Conservation (phyloP, 441 rosid species). For the Populus tomentosa region DNA sequence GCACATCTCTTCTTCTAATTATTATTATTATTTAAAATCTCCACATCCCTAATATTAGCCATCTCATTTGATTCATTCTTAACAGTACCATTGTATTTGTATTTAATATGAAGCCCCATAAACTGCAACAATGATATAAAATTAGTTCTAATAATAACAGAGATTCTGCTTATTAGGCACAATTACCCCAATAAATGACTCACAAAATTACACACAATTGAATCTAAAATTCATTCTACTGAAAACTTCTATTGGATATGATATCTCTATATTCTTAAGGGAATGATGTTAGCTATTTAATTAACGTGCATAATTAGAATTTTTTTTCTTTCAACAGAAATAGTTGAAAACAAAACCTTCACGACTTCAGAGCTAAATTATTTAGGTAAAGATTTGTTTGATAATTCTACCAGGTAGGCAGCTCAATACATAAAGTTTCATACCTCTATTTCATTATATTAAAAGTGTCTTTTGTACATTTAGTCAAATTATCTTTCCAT, state of each 20-base stretch:
- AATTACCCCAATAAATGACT: background rate
- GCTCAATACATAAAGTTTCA: background rate
- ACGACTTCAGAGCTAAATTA: background rate
- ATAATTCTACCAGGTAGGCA: background rate
- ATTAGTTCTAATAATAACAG: background rate
- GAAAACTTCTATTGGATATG: background rate
- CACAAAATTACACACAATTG: background rate
- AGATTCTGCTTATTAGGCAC: background rate
- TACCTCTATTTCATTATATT: background rate
- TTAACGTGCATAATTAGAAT: no score
- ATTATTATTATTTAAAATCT: background rate
- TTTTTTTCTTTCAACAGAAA: no score
- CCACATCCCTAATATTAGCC: background rate
- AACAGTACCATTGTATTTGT: background rate
- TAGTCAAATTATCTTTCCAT: background rate
- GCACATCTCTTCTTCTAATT: background rate
- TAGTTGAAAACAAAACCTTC: background rate
- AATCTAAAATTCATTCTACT: background rate
- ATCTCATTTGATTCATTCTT: background rate
- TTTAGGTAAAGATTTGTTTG: background rate
- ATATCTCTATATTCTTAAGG: background rate
- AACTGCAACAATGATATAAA: background rate
- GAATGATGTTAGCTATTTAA: background rate
- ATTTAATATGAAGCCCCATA: background rate
- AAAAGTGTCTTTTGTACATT: background rate